Percentiles rank a stretch among this genome's conserved stretches.
phyloP scores from a whole-genome alignment of 306 rosid species.

The Vachellia pachyceras region DNA sequence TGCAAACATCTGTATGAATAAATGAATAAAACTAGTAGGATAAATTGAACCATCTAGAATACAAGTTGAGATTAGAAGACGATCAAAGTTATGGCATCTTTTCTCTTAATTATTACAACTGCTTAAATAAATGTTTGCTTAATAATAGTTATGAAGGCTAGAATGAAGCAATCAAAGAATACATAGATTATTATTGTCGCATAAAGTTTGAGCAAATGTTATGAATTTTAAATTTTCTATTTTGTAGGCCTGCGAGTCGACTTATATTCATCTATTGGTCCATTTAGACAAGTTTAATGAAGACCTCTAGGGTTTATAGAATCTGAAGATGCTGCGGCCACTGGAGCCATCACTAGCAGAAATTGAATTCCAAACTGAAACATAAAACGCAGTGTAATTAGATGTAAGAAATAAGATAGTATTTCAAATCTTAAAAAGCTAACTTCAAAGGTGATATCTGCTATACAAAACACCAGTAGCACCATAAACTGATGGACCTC shows the following conservation, averaged over 20 bases:
- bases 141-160: not conserved
- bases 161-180: not conserved
- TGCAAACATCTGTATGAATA: constrained; percentile 77
- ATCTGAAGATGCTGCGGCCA: constrained; percentile 62
- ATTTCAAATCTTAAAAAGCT: constrained; percentile 18
- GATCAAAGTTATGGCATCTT: constrained; percentile 14
- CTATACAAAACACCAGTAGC: constrained; percentile 7
- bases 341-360: constrained; percentile 65
- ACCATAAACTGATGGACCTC: not conserved
- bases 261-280: constrained; percentile 16
- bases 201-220: not conserved
- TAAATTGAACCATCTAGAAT: constrained; percentile 11
- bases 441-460: constrained; percentile 9
- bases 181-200: constrained; percentile 1
- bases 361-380: constrained; percentile 46
- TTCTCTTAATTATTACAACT: too few species aligned
- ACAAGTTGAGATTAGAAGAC: constrained; percentile 4
- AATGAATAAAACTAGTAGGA: constrained; percentile 33
- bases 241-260: not conserved
- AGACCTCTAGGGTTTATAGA: constrained; percentile 82
- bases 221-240: not conserved
- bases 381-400: constrained; percentile 2
- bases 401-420: constrained; percentile 8
- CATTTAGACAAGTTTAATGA: constrained; percentile 21
- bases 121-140: constrained; percentile 9